phyloP scores from a whole-genome alignment of 2,329 filamentous ascomycete species.

The Aaosphaeria arxii region DNA sequence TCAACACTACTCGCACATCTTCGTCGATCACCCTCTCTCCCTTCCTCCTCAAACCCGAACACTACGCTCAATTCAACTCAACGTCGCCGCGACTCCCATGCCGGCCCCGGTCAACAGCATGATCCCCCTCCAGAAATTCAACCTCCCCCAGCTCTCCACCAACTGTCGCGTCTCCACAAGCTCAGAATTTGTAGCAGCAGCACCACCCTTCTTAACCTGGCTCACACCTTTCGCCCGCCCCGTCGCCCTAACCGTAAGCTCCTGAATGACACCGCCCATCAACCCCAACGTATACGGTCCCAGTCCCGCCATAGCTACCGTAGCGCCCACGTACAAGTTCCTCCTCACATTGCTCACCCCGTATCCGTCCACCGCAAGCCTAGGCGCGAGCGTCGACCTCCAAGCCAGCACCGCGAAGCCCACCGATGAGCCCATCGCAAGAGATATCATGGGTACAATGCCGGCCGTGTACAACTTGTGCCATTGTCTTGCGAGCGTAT shows the following conservation, averaged over 20 bases:
- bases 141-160: constrained; percentile 13
- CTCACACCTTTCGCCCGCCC: neutral
- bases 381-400: neutral
- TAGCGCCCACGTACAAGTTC: constrained; percentile 8
- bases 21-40: neutral
- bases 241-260: constrained; percentile 7
- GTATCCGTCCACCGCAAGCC: neutral
- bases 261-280: constrained; percentile 6
- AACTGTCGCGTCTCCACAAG: constrained; percentile 4
- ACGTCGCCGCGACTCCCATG: constrained; percentile 10
- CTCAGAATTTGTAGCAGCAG: neutral
- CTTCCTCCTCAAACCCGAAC: neutral
- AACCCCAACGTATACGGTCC: constrained; percentile 12
- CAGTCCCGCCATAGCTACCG: constrained; percentile 9
- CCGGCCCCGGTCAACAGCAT: constrained; percentile 8
- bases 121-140: constrained; percentile 10
- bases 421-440: constrained; percentile 10
- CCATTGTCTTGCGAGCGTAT: constrained; percentile 15
- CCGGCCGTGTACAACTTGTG: constrained; percentile 15
- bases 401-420: constrained; percentile 16
- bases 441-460: constrained; percentile 13
- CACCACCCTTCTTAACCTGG: neutral
- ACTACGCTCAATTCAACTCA: constrained; percentile 1
- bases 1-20: no score
- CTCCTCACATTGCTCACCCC: constrained; percentile 2